These are phyloP conservation scores for Fusarium sp. DNA, from an alignment of 2,329 filamentous ascomycete genomes.

Conservation along the genomic window DNA sequence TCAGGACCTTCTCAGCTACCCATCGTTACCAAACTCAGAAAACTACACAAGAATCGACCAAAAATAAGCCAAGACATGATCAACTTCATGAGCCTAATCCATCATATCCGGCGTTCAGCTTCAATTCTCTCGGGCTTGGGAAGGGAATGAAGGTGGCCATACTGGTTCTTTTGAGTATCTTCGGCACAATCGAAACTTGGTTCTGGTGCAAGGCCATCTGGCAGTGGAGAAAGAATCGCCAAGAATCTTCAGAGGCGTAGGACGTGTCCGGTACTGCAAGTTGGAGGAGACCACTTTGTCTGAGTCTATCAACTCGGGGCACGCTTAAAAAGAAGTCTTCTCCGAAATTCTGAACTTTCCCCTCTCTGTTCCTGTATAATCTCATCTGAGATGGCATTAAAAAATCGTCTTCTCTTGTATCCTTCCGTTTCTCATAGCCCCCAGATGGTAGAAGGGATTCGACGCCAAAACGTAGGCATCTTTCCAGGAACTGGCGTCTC, in stretches of 20 bases:
- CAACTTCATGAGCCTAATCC: constrained; percentile 9
- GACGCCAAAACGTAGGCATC: neutral
- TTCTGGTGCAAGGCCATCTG: constrained; percentile 52
- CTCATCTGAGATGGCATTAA: too few species aligned
- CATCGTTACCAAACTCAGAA: accelerated
- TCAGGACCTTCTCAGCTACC: neutral
- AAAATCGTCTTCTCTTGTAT: too few species aligned
- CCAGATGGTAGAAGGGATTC: too few species aligned
- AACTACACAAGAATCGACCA: neutral
- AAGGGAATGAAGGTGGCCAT: constrained; percentile 48
- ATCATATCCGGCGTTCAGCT: constrained; percentile 45
- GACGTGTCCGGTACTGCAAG: too few species aligned
- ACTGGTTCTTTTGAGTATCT: constrained; percentile 47
- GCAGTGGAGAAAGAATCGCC: constrained; percentile 47
- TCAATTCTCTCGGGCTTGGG: constrained; percentile 50
- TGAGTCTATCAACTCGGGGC: neutral
- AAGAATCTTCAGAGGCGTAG: neutral
- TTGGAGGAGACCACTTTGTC: too few species aligned
- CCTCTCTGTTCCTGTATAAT: too few species aligned
- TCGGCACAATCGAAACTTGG: constrained; percentile 54
- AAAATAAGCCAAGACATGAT: neutral
- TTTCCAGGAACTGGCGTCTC: neutral
- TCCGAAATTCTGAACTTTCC: too few species aligned
- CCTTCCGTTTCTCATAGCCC: too few species aligned
- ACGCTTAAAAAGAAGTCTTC: too few species aligned